A percentile compares a stretch with the other conserved stretches of the same genome.
These are phyloP conservation scores for Didymellaceae sp. DNA, from an alignment of 2,329 filamentous ascomycete species.

Conservation along the genomic window DNA sequence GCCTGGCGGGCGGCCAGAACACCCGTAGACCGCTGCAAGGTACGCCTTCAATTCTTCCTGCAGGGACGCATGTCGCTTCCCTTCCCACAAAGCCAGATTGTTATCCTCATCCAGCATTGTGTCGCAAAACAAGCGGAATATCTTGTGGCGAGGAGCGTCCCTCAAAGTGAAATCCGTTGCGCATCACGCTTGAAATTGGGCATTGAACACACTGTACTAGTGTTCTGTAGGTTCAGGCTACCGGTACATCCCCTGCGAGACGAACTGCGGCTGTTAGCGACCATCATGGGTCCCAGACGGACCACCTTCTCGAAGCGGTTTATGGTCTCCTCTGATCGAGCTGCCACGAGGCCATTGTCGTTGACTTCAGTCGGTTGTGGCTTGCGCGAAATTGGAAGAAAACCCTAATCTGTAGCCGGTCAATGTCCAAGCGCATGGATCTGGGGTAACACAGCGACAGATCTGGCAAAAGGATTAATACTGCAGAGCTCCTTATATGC, in stretches of 20 bases:
- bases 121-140: no score
- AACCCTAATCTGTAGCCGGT: background rate
- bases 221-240: no score
- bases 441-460: background rate
- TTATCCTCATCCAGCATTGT: background rate
- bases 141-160: no score
- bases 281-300: background rate
- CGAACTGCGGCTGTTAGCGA: no score
- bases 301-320: conserved; percentile 1
- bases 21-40: conserved; percentile 2
- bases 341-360: background rate
- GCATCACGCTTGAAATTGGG: no score
- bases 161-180: no score
- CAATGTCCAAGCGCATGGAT: background rate
- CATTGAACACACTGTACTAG: no score
- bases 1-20: conserved; percentile 2
- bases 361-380: background rate
- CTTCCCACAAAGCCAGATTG: background rate
- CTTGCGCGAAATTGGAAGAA: background rate
- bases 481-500: background rate
- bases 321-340: background rate
- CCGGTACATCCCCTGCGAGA: no score
- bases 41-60: conserved; percentile 9
- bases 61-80: background rate
- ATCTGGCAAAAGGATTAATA: background rate